Evolutionary conservation across 208 protist genomes (phyloP).

Genomic region (Acanthamoeba triangularis): DNA sequence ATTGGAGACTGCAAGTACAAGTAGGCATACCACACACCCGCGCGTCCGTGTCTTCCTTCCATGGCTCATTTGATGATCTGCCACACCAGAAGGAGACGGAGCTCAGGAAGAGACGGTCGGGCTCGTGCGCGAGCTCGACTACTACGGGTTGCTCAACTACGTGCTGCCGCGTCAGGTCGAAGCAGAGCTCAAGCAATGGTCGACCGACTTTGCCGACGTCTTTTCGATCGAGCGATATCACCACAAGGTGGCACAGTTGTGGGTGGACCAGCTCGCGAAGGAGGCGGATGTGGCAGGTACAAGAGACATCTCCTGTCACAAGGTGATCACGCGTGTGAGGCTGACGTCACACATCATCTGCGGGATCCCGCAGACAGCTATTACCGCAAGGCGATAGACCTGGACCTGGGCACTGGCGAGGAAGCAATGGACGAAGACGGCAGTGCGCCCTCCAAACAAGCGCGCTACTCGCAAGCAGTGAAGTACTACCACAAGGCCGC

Average conservation of each 20-base stretch:
- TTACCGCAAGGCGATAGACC: conserved; percentile 37
- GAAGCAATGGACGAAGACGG: background rate
- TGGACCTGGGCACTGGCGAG: conserved; percentile 52
- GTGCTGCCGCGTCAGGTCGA: conserved; percentile 30
- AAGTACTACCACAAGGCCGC: conserved; percentile 72
- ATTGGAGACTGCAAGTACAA: too few relatives aligned
- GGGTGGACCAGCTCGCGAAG: background rate
- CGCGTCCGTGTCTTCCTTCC: too few relatives aligned
- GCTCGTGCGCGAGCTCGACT: conserved; percentile 64
- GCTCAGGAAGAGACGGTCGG: background rate
- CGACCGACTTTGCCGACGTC: conserved; percentile 37
- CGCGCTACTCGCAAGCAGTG: conserved; percentile 1
- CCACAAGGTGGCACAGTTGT: conserved; percentile 18
- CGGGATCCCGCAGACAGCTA: conserved; percentile 58
- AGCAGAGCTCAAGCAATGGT: conserved; percentile 53
- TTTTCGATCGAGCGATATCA: conserved; percentile 62
- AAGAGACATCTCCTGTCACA: background rate
- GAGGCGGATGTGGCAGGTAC: conserved; percentile 40
- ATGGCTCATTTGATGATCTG: too few relatives aligned
- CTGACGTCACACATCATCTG: background rate
- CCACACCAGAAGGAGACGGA: too few relatives aligned
- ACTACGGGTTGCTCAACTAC: conserved; percentile 69
- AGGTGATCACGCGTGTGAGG: background rate
- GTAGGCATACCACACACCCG: too few relatives aligned
- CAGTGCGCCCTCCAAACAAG: background rate